Conservation (phyloP, 208 protist genomes). For the Trypanosoma melophagium region DNA sequence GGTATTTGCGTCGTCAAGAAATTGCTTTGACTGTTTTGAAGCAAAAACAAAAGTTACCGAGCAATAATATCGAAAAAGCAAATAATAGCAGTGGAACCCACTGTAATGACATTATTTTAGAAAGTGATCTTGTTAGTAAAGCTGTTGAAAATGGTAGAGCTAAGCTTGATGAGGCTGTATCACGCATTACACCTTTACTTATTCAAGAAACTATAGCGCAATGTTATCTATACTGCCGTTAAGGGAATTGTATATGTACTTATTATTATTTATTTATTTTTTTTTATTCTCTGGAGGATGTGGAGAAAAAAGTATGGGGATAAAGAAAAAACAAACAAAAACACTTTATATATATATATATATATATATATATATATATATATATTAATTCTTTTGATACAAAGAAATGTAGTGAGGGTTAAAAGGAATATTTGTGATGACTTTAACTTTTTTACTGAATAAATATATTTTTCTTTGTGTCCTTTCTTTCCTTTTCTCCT, state of each 20-base stretch:
- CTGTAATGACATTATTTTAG: constrained; percentile 66
- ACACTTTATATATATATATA: not conserved
- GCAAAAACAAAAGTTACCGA: constrained; percentile 12
- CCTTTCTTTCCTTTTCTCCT: too few species aligned
- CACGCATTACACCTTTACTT: constrained; percentile 40
- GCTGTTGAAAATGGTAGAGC: constrained; percentile 15
- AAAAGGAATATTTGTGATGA: too few species aligned
- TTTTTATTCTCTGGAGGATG: not conserved
- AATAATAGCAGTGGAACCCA: not conserved
- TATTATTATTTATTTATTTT: not conserved
- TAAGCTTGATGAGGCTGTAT: constrained; percentile 50
- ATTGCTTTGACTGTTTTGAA: constrained; percentile 34
- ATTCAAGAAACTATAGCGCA: constrained; percentile 82
- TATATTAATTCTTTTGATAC: too few species aligned
- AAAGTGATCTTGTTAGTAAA: not conserved
- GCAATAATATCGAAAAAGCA: not conserved
- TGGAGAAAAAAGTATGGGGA: not conserved
- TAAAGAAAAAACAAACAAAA: not conserved
- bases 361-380: too few species aligned
- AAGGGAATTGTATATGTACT: not conserved
- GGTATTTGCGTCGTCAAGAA: constrained; percentile 69
- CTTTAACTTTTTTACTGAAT: too few species aligned
- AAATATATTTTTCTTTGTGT: too few species aligned
- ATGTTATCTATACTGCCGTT: constrained; percentile 72
- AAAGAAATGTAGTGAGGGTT: too few species aligned